phyloP scores from a whole-genome alignment of 257 asterid genomes.

The Solanum paucissectum region DNA sequence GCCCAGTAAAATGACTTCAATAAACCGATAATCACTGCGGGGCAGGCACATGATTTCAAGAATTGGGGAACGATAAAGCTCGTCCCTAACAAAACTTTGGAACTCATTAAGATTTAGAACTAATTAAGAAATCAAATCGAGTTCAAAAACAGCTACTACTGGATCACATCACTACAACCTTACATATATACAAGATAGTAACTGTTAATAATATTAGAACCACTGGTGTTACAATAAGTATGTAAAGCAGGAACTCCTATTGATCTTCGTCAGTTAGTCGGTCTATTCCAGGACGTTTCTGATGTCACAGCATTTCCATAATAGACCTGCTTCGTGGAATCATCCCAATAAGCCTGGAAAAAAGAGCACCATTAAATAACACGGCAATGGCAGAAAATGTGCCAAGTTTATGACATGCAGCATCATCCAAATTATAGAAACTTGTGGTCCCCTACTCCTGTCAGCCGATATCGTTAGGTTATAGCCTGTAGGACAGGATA shows the following conservation, averaged over 20 bases:
- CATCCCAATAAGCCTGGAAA: constrained; percentile 76
- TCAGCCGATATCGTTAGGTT: background rate
- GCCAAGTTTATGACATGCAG: background rate
- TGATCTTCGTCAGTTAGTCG: constrained; percentile 15
- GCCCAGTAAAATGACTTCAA: background rate
- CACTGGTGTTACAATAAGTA: background rate
- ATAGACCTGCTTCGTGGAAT: constrained; percentile 59
- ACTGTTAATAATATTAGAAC: background rate
- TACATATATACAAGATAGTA: background rate
- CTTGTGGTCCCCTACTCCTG: too few relatives aligned
- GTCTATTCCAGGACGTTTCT: constrained; percentile 75
- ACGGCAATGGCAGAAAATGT: background rate
- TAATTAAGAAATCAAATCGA: background rate
- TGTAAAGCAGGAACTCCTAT: background rate
- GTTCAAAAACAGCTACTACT: background rate
- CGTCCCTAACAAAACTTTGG: background rate
- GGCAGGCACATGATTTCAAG: background rate
- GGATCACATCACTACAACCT: background rate
- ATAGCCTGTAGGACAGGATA: background rate
- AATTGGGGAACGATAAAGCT: background rate
- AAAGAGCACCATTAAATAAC: background rate
- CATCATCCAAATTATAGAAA: background rate
- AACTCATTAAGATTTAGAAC: background rate
- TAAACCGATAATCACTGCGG: background rate
- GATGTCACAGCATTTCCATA: constrained; percentile 66